Evolutionary conservation across 306 rosid species (phyloP).

Genomic region (Carpinus fangiana): DNA sequence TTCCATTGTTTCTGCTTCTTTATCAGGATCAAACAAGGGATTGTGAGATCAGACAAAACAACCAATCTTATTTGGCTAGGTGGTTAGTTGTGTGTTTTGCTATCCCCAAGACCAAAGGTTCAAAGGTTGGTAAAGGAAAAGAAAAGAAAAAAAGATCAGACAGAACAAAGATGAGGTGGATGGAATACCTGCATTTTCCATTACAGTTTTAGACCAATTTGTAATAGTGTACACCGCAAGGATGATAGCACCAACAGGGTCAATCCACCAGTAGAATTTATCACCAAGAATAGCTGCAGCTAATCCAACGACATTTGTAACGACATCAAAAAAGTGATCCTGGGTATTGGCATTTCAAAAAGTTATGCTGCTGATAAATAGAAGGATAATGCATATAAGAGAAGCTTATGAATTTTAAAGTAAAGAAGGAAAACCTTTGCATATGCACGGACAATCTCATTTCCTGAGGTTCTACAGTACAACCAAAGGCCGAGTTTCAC

Average conservation of each 20-base stretch:
- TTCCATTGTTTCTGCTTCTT: neutral
- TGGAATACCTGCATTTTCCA: constrained; percentile 81
- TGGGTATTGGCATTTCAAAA: constrained; percentile 31
- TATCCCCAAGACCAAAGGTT: neutral
- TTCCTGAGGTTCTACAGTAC: constrained; percentile 76
- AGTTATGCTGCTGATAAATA: constrained; percentile 8
- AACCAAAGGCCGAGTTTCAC: constrained; percentile 89
- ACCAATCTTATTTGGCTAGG: too few relatives aligned
- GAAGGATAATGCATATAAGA: neutral
- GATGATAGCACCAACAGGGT: constrained; percentile 83
- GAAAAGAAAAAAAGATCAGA: neutral
- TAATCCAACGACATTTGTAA: constrained; percentile 86
- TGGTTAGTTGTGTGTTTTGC: neutral
- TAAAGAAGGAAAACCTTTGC: constrained; percentile 55
- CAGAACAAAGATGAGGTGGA: neutral
- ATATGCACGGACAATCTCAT: constrained; percentile 86
- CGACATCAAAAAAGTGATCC: constrained; percentile 98
- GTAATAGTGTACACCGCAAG: constrained; percentile 83
- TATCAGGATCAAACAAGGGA: neutral
- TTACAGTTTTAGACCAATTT: constrained; percentile 91
- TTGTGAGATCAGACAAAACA: neutral
- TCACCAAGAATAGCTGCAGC: constrained; percentile 88
- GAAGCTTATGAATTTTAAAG: neutral
- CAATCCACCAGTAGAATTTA: constrained; percentile 87
- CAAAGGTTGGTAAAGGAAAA: neutral